A percentile compares a stretch with the other conserved stretches of the same genome.
These are phyloP conservation scores for Lactarius akahatsu DNA, from an alignment of 768 basidiomycete genomes.

Conservation along the genomic window DNA sequence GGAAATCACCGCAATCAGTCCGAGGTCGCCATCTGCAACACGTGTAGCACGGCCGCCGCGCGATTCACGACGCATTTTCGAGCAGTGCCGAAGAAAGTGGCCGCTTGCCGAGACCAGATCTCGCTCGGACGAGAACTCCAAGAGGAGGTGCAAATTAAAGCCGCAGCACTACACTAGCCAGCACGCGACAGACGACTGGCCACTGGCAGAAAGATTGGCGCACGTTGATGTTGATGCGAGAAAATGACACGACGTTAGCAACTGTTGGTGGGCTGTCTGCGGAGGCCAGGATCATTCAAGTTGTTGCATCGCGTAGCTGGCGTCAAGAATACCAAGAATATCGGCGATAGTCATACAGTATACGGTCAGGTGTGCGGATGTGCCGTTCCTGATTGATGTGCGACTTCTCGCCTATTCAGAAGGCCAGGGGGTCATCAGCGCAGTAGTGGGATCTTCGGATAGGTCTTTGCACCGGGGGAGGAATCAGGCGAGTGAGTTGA, in stretches of 20 bases:
- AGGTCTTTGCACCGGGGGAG: neutral
- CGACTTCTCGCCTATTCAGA: too few species aligned
- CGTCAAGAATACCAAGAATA: neutral
- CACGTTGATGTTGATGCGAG: neutral
- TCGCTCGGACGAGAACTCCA: neutral
- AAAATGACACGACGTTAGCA: neutral
- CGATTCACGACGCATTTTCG: neutral
- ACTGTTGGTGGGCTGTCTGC: neutral
- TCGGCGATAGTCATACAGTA: too few species aligned
- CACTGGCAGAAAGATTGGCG: neutral
- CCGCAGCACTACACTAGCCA: neutral
- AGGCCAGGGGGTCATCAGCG: neutral
- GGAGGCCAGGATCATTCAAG: neutral
- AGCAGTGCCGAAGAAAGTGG: neutral
- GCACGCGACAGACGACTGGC: neutral
- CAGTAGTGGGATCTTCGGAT: neutral
- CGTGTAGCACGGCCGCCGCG: neutral
- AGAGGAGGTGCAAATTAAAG: neutral
- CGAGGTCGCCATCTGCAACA: slow-evolving; percentile 7
- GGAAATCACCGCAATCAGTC: slow-evolving; percentile 4
- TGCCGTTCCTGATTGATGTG: neutral
- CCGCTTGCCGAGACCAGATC: neutral
- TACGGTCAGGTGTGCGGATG: neutral
- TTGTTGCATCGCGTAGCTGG: neutral
- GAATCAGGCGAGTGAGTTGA: slow-evolving; percentile 1